Evolutionary conservation across 2,329 filamentous ascomycete genomes (phyloP).

Genomic region (Scedosporium dehoogii): DNA sequence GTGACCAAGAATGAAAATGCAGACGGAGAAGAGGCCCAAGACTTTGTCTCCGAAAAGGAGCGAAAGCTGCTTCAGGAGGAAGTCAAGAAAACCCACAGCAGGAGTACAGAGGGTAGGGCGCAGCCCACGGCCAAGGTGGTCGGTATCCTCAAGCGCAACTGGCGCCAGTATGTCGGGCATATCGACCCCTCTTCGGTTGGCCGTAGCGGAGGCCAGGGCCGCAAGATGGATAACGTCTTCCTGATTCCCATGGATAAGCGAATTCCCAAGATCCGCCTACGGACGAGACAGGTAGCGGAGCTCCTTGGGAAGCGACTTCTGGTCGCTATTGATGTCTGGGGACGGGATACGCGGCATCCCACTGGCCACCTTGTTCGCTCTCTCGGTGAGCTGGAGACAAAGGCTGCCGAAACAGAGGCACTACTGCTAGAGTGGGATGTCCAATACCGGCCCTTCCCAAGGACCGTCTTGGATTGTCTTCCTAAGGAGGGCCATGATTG

Average conservation of each 20-base stretch:
- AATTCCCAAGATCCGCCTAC: slow-evolving; percentile 88
- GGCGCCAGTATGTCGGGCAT: slow-evolving; percentile 95
- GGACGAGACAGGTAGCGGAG: slow-evolving; percentile 81
- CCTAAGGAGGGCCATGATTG: slow-evolving; percentile 87
- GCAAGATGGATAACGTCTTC: slow-evolving; percentile 87
- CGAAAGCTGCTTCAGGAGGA: slow-evolving; percentile 81
- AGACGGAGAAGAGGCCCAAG: slow-evolving; percentile 65
- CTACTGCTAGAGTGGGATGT: slow-evolving; percentile 92
- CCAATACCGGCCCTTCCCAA: slow-evolving; percentile 93
- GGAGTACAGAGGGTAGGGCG: slow-evolving; percentile 62
- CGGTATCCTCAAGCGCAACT: slow-evolving; percentile 88
- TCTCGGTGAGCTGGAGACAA: slow-evolving; percentile 86
- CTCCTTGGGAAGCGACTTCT: slow-evolving; percentile 85
- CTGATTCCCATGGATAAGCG: slow-evolving; percentile 97
- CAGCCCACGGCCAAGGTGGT: slow-evolving; percentile 91
- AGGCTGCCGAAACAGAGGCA: slow-evolving; percentile 95
- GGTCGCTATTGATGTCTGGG: slow-evolving; percentile 92
- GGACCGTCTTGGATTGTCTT: slow-evolving; percentile 87
- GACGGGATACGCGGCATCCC: slow-evolving; percentile 84
- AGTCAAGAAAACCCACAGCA: slow-evolving; percentile 74
- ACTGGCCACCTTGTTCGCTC: slow-evolving; percentile 90
- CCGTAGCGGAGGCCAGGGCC: slow-evolving; percentile 61
- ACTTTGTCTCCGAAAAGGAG: slow-evolving; percentile 82
- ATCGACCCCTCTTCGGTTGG: slow-evolving; percentile 80
- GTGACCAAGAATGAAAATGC: slow-evolving; percentile 91